Evolutionary conservation across 169 alveolate species (phyloP), one percentile per base, ranked within the genome.

Genomic region (Prorocentrum cordatum): DNA sequence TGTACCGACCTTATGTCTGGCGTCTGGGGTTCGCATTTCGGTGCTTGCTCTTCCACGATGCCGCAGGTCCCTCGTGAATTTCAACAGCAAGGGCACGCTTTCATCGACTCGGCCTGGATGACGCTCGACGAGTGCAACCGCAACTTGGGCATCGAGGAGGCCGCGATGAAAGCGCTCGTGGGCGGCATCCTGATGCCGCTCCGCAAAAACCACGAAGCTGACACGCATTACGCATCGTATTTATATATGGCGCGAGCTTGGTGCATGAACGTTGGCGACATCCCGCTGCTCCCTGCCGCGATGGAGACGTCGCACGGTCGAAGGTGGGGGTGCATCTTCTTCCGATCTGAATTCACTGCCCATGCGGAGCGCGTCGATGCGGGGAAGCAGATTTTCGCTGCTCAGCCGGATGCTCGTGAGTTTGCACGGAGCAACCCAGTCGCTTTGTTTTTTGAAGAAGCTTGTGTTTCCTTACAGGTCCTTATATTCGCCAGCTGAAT

Each of bases 321-420:
- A 16, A 10, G 84, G 9, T 45, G 20, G 31, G 20, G 84, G 35
- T 73, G 84, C 70, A 73, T 70, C 7, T 73, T 2, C 54, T 31
- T 73, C 70, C 33, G 70, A 27, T 20, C 26, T 26, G 22, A n/a
- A 9, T 72, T 71, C 70, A 47, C 68, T 1, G 10, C 18, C 50
- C 18, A 3, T 16, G 33, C 14, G 12, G 47, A 22, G 18, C 58
- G 50, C 27, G 58, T 47, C 16, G 4, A 29, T 26, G n/a, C 5
- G 27, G n/a, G 2, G 12, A 14, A 20, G 6, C 27, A 50, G 22
- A 5, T 50, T 14, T 50, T 73, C 42, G 24, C 2, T 35, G 85
- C 85, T 4, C 70, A 73, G 14, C 70, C 85, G 3, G n/a, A 29
- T 5, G 85, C 67, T n/a, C n/a, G n/a, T n/a, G n/a, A n/a, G n/a